Evolutionary conservation across 2,329 filamentous ascomycete genomes (phyloP).

Genomic region (Cladorrhinum sp.): DNA sequence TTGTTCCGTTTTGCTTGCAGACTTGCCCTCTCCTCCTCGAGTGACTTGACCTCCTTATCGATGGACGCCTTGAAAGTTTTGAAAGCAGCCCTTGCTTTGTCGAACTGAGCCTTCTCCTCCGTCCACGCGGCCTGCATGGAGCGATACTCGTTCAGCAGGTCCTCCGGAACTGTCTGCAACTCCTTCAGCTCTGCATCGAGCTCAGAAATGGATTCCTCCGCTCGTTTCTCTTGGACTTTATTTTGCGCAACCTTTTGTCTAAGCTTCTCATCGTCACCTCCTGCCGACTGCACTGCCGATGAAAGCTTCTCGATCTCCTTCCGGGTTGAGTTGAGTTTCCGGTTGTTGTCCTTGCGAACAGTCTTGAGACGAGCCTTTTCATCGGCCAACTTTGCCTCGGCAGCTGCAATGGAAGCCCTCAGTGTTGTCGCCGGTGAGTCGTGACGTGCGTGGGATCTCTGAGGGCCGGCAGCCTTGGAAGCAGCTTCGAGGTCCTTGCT

Average conservation of each 20-base stretch:
- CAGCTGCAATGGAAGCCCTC: conserved; percentile 70
- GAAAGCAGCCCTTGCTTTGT: conserved; percentile 53
- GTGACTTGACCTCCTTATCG: conserved; percentile 60
- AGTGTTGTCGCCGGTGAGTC: conserved; percentile 76
- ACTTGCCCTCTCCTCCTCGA: conserved; percentile 62
- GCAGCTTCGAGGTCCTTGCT: conserved; percentile 39
- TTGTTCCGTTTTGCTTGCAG: conserved; percentile 69
- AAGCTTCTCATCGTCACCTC: conserved; percentile 72
- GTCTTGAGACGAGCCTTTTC: conserved; percentile 67
- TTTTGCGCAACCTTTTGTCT: conserved; percentile 73
- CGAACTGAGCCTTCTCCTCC: conserved; percentile 57
- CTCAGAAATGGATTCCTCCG: conserved; percentile 36
- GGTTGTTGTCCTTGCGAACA: conserved; percentile 71
- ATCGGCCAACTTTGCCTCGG: conserved; percentile 67
- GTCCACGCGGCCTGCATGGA: conserved; percentile 52
- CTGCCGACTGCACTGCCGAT: conserved; percentile 63
- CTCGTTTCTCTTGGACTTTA: conserved; percentile 68
- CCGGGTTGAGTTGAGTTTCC: conserved; percentile 61
- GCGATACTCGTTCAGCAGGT: conserved; percentile 57
- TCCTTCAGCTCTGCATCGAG: conserved; percentile 61
- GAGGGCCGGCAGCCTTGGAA: conserved; percentile 40
- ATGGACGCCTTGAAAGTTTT: conserved; percentile 59
- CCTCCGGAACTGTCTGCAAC: conserved; percentile 61
- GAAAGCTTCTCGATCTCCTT: conserved; percentile 72
- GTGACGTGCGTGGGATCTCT: conserved; percentile 61